These are phyloP conservation scores for Letharia columbiana DNA, from an alignment of 495 filamentous ascomycete species.

Conservation along the genomic window DNA sequence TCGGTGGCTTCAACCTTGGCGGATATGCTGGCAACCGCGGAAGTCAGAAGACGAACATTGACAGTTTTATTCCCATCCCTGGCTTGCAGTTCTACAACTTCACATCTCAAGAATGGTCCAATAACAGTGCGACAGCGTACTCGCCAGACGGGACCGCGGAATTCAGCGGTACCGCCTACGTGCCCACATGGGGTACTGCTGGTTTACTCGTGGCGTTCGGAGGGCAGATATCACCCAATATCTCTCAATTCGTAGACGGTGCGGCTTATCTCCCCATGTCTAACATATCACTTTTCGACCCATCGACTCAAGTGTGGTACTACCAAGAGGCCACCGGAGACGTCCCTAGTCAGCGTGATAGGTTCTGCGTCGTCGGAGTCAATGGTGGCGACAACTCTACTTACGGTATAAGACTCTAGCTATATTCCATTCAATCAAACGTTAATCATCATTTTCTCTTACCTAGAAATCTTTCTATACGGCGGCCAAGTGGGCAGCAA, in stretches of 20 bases:
- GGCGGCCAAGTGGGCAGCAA: background rate
- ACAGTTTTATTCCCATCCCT: background rate
- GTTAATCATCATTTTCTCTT: background rate
- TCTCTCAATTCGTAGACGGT: background rate
- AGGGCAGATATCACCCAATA: background rate
- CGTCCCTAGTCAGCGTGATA: constrained; percentile 7
- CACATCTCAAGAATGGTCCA: constrained; percentile 3
- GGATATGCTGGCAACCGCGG: background rate
- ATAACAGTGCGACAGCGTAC: background rate
- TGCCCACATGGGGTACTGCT: background rate
- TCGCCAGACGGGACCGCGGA: background rate
- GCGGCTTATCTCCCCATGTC: background rate
- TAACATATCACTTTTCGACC: constrained; percentile 6
- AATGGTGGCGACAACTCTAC: background rate
- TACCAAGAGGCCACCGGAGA: background rate
- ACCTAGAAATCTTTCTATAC: constrained; percentile 2
- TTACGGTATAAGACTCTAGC: background rate
- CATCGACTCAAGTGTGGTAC: background rate
- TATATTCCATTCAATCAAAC: background rate
- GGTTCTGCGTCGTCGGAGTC: constrained; percentile 4
- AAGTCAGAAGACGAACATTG: background rate
- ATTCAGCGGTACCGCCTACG: constrained; percentile 1
- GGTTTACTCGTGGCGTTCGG: constrained; percentile 3
- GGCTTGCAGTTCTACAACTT: constrained; percentile 6
- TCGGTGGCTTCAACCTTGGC: constrained; percentile 8